phyloP scores from a whole-genome alignment of 176 grass and related monocot species.

The Aegilops bicornis region DNA sequence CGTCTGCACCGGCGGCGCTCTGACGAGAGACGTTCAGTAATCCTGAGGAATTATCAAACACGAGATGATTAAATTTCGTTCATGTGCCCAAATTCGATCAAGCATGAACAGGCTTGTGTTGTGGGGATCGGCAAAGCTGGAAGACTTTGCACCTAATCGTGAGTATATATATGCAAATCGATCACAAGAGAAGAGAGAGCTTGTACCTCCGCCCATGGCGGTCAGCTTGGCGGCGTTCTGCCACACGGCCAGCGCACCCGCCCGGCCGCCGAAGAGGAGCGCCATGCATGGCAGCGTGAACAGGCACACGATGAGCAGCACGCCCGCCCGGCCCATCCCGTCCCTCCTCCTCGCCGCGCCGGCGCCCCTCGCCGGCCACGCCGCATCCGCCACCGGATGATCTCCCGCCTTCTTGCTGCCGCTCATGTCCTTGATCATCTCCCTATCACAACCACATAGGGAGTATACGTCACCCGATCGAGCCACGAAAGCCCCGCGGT shows the following conservation, averaged over 20 bases:
- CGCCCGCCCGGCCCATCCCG: background rate
- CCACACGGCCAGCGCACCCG: conserved; percentile 21
- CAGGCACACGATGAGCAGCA: conserved; percentile 20
- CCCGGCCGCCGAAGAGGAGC: background rate
- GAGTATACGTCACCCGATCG: too few relatives aligned
- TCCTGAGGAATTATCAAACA: background rate
- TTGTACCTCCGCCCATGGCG: background rate
- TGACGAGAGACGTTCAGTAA: background rate
- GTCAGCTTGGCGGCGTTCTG: conserved; percentile 13
- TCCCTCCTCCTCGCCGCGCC: background rate
- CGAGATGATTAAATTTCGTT: background rate
- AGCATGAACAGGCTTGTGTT: too few relatives aligned
- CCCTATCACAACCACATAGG: background rate
- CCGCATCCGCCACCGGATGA: background rate
- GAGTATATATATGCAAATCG: background rate
- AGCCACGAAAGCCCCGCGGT: too few relatives aligned
- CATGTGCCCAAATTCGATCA: background rate
- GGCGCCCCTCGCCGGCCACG: background rate
- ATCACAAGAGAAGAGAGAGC: too few relatives aligned
- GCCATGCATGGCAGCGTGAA: conserved; percentile 14
- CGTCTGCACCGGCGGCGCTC: conserved; percentile 2
- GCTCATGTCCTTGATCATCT: background rate
- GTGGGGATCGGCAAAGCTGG: background rate
- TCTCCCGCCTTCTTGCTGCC: background rate
- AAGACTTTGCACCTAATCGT: background rate